Evolutionary conservation across 1,284 basidiomycete species (phyloP), one percentile per base, ranked within the genome.

Genomic region (Hypsizygus ulmarius): DNA sequence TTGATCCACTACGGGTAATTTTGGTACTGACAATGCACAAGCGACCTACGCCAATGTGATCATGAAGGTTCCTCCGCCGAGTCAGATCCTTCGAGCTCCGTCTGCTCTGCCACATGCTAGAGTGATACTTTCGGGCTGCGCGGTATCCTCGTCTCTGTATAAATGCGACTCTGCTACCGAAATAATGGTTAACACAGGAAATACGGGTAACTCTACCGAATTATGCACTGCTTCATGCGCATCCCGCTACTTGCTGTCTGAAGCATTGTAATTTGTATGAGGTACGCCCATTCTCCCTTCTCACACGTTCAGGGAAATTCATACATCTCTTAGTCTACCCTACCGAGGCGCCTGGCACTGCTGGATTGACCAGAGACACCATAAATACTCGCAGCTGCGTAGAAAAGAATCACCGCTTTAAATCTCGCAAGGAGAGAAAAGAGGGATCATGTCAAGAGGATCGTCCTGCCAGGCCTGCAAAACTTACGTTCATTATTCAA

Each of bases 201-300:
- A 28, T 34, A 21, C 11, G 37, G 40, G 37, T 43, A 33, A 39
- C 27, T 2, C 19, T 46, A 28, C 19, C 18, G 12, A 35, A 43
- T 33, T 21, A 62, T 62, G 60, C 49, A 42, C 15, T 32, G 50
- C 48, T 39, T 54, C 43, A 39, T 51, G 33, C 43, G 59, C 39
- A 49, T 59, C 37, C 50, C 53, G 35, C 47, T 62, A 11, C 49
- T 58, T 29, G 45, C 55, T 37, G 33, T 62, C 19, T 58, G 45
- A 39, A 50, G 55, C 33, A 33, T 53, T 38, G 58, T 47, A 45
- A 40, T 52, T 53, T 38, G 58, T 47, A 45, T 39, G 52, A 38
- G 61, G 63, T 64, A 34, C 36, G 52, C 46, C 18, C 33, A 4
- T 1, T 21, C n/a, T 5, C 41, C 19, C 12, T 21, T 9, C 15